Base-by-base conservation (phyloP, 345 rosid species). In the Excoecaria agallocha region DNA sequence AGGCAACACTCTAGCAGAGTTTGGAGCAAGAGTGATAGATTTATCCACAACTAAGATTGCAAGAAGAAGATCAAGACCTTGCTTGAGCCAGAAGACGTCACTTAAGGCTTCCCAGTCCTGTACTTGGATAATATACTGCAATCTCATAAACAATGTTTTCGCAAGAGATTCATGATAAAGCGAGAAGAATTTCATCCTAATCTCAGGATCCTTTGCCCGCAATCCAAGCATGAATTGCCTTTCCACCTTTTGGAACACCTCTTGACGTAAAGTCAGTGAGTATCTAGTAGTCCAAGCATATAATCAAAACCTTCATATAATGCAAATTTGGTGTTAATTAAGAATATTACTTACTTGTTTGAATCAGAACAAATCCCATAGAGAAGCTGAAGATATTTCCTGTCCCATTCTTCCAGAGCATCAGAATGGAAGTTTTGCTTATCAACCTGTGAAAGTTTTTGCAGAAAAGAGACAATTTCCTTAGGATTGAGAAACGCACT, bases 71-170 rank as follows among this genome's bases (percentile, higher is more conserved):
- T 95, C 99, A 76, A 95, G 96, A 59, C 99, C 98, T 74, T 95
- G 99, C 84, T 95, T 95, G 77, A 95, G 94, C 99, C 99, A 95
- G 83, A 95, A 95, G 75, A 95, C 99, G 83, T 95, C 97, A 76
- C 94, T 91, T 80, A 93, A 76, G 83, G 99, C 96, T 87, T 95
- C 98, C 99, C 99, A 95, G 38, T 95, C 97, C 86, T 95, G 99
- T 74, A 81, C 7, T 80, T 93, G 97, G 66, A 95, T 90, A 66
- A 95, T 93, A 79, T 82, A 93, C 57, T 95, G 97, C 86, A 95
- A 77, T 82, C 99, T 89, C 19, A 88, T 59, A 68, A 90, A 93
- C 85, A 93, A 79, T 51, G 86, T 88, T 84, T 93, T 95, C 67
- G 81, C 81, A 51, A 95, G 89, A 67, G 96, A 89, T 59, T 90